Base-by-base conservation (phyloP, 352 stramenopile genomes). In the Pythium chondricola region DNA sequence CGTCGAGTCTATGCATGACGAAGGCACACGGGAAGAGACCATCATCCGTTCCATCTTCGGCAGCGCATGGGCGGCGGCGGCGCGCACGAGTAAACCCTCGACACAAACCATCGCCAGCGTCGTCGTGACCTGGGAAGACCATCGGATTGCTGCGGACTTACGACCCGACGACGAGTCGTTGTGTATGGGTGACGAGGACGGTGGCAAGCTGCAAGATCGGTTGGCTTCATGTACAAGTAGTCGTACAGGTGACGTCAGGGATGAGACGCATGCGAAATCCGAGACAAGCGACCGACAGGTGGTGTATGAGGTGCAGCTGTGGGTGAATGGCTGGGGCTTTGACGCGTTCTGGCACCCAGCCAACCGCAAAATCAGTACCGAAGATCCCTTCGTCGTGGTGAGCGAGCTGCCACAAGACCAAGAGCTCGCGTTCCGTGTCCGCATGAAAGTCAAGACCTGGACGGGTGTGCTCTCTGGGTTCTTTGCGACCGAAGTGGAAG, bases 51-150 rank as follows among this genome's bases (percentile, higher is more conserved):
- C 54, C 33, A 40, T 62, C 5, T 56, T 62, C 27, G 56, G 56
- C 25, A 42, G 32, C 35, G 35, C 33, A 8, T 62, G 50, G 50
- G 31, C 43, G 41, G 40, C 52, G 9, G 36, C 48, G n/a, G 21
- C 27, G 21, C 48, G 35, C 21, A 45, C 52, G 30, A 32, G 32
- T n/a, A n/a, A n/a, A n/a, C n/a, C n/a, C n/a, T n/a, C n/a, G n/a
- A n/a, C n/a, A n/a, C n/a, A n/a, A 18, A 1, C 75, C 21, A 61
- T 76, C 14, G 68, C 69, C 6, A 73, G 65, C 41, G 71, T 86
- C 4, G 69, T 88, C 5, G 61, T 82, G 36, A 82, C 71, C 26
- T 88, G 77, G 77, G 77, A 88, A 46, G 74, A 88, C 31, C 67
- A 81, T 42, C 61, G 61, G 13, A 27, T 72, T 6, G 58, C 63